Conservation (phyloP, 371 early-diverging fungal genomes). For the Mucor circinelloides region DNA sequence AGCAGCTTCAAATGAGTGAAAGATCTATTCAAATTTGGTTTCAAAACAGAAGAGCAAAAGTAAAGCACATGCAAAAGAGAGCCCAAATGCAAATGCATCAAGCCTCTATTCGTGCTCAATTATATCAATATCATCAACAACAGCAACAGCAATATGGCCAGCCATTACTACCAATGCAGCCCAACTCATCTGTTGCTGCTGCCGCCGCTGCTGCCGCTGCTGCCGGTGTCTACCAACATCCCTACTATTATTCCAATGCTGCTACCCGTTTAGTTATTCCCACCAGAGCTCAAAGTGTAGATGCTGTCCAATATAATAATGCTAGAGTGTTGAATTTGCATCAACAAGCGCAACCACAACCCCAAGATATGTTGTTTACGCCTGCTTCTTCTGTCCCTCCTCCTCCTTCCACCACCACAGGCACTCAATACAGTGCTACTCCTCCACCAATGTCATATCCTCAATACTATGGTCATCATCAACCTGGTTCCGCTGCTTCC, state of each 20-base stretch:
- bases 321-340: not conserved
- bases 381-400: constrained; percentile 19
- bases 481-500: not conserved
- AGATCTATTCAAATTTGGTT: constrained; percentile 99
- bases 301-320: constrained; percentile 22
- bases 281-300: constrained; percentile 41
- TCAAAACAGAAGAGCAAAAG: constrained; percentile 97
- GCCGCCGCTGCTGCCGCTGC: not conserved
- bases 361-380: constrained; percentile 6
- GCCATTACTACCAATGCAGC: constrained; percentile 8
- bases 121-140: constrained; percentile 31
- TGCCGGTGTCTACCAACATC: constrained; percentile 8
- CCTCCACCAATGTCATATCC: constrained; percentile 29
- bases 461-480: constrained; percentile 1
- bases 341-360: constrained; percentile 14
- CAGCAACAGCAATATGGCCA: constrained; percentile 17
- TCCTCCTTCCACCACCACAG: constrained; percentile 1
- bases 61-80: constrained; percentile 73
- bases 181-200: not conserved
- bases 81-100: constrained; percentile 54
- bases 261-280: constrained; percentile 21
- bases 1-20: constrained; percentile 89
- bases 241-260: constrained; percentile 9
- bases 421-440: constrained; percentile 8
- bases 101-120: constrained; percentile 35